Conservation (phyloP, 805 yeast genomes). For the Hanseniaspora thailandica region DNA sequence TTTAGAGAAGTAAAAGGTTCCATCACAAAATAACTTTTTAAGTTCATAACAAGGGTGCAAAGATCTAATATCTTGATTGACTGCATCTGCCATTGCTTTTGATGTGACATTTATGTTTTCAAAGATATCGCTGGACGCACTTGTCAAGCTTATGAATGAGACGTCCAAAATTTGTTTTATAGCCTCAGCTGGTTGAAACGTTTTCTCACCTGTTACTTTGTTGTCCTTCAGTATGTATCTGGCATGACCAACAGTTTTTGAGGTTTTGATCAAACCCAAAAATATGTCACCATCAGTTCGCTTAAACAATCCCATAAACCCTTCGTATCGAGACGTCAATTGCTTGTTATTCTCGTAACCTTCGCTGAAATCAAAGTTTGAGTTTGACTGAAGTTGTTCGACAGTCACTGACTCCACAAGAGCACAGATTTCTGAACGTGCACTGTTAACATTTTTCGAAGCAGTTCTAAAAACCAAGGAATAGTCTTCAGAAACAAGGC, state of each 20-base stretch:
- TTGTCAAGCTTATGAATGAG: slow-evolving; percentile 52
- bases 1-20: slow-evolving; percentile 79
- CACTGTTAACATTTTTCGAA: neutral
- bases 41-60: slow-evolving; percentile 72
- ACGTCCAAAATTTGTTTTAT: slow-evolving; percentile 47
- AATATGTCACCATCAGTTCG: slow-evolving; percentile 41
- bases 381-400: slow-evolving; percentile 1
- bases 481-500: slow-evolving; percentile 46
- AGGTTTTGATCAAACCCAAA: slow-evolving; percentile 46
- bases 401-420: slow-evolving; percentile 6
- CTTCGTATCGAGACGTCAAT: slow-evolving; percentile 33
- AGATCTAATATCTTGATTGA: slow-evolving; percentile 12
- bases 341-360: slow-evolving; percentile 21
- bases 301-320: slow-evolving; percentile 50
- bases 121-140: slow-evolving; percentile 40
- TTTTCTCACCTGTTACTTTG: neutral
- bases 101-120: slow-evolving; percentile 18
- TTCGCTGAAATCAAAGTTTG: neutral
- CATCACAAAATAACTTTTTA: slow-evolving; percentile 62
- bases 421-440: slow-evolving; percentile 19
- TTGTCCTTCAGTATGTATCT: slow-evolving; percentile 26
- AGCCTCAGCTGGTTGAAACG: slow-evolving; percentile 34
- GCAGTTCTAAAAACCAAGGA: slow-evolving; percentile 44
- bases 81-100: slow-evolving; percentile 23
- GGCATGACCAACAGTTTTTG: slow-evolving; percentile 47